Evolutionary conservation across 106 monocot species (phyloP), one percentile per base, ranked within the genome.

Genomic region (Dendrobium chrysotoxum): DNA sequence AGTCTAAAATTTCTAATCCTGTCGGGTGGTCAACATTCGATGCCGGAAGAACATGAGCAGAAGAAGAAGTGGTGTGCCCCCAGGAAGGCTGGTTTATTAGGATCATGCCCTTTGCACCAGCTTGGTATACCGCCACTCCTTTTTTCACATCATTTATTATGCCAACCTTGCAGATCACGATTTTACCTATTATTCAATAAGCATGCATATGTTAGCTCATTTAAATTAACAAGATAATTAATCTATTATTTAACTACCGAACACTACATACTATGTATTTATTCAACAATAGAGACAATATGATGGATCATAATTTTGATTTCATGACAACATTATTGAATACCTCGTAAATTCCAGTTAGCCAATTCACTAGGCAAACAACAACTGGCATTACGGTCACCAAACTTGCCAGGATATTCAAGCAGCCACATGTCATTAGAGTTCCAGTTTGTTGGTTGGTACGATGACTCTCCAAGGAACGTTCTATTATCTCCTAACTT

Each of bases 391-490:
- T 39, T 10, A 0, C 0, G 1, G 15, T 38, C 26, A 12, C 35
- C 35, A 15, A 39, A 7, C 72, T 38, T 31, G n/a, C 72, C 7
- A 16, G 81, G 72, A 57, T 71, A 81, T 4, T 70, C 80, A 17
- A 87, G 77, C 16, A 72, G 77, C 17, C 67, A 42, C 0, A 0
- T 45, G 1, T 28, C 13, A 21, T 68, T 72, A 28, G 66, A n/a
- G 28, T 39, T 75, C 76, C 46, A 77, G 53, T 74, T 81, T 3
- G 5, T 1, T 0, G 82, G 79, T 30, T 88, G 88, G 78, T 77
- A 80, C 1, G 86, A 74, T 0, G 84, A 26, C 40, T 89, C 85
- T 0, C 89, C 87, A 20, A 84, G 23, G 38, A 87, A 75, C 45
- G 78, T 54, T 18, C 47, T 7, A 1, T 82, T 78, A 47, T 89